phyloP scores from a whole-genome alignment of 805 yeast genomes.

The Wickerhamiella hasegawae region DNA sequence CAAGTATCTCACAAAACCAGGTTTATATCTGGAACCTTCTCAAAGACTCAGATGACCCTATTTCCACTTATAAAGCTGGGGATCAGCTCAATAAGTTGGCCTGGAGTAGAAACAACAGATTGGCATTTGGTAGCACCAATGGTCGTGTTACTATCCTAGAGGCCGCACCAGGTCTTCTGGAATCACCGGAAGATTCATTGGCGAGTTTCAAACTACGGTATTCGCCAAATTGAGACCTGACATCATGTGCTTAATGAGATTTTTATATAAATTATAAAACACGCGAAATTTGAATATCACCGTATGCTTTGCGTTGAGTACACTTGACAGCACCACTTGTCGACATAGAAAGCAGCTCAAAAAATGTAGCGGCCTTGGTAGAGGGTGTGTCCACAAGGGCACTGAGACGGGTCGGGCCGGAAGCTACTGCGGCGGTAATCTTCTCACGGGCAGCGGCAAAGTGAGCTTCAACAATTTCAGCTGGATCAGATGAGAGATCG shows the following conservation, averaged over 20 bases:
- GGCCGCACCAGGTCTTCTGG: background rate
- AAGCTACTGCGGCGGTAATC: background rate
- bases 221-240: too few relatives aligned
- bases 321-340: background rate
- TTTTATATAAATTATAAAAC: too few relatives aligned
- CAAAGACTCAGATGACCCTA: constrained; percentile 18
- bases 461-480: background rate
- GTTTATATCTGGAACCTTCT: constrained; percentile 26
- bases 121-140: background rate
- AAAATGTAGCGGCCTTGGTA: background rate
- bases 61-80: constrained; percentile 12
- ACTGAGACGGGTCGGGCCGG: background rate
- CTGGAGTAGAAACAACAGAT: constrained; percentile 15
- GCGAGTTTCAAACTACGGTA: background rate
- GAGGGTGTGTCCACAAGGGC: background rate
- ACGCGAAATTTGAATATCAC: background rate
- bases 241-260: too few relatives aligned
- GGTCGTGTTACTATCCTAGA: background rate
- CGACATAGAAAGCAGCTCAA: background rate
- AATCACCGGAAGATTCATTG: background rate
- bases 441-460: background rate
- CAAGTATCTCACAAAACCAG: constrained; percentile 21
- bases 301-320: background rate
- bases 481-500: background rate
- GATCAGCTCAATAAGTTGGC: constrained; percentile 18